Evolutionary conservation across 2,329 filamentous ascomycete genomes (phyloP).

Genomic region (Pyricularia sp.): DNA sequence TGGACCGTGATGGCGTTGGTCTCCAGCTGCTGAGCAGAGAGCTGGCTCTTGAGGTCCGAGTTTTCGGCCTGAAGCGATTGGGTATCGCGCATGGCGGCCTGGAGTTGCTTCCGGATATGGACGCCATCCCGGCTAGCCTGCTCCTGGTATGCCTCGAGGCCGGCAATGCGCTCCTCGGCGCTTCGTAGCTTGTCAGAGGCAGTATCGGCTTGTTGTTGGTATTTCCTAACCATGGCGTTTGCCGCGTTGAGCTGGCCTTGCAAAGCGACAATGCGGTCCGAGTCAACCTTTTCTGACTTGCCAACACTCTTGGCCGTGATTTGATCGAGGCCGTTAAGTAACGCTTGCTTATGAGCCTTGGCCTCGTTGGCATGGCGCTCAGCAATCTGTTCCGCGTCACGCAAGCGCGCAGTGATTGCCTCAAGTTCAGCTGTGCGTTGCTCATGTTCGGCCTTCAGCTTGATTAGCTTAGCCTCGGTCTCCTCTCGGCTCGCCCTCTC

Average conservation of each 20-base stretch:
- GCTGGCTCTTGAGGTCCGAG: conserved; percentile 66
- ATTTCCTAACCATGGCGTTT: conserved; percentile 70
- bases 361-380: conserved; percentile 83
- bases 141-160: conserved; percentile 92
- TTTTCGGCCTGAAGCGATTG: conserved; percentile 72
- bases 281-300: conserved; percentile 31
- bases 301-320: conserved; percentile 43
- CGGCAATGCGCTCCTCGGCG: conserved; percentile 92
- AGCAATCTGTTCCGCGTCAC: conserved; percentile 76
- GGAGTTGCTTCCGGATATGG: conserved; percentile 77
- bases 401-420: conserved; percentile 56
- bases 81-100: conserved; percentile 68
- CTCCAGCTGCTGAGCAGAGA: conserved; percentile 80
- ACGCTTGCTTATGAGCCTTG: conserved; percentile 66
- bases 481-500: conserved; percentile 64
- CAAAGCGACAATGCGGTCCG: conserved; percentile 58
- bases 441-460: conserved; percentile 74
- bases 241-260: conserved; percentile 70
- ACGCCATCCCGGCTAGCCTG: conserved; percentile 91
- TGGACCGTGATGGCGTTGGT: conserved; percentile 89
- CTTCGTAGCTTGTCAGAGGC: conserved; percentile 81
- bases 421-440: conserved; percentile 66
- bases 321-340: conserved; percentile 72
- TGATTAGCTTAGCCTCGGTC: conserved; percentile 62
- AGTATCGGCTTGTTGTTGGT: conserved; percentile 75